Base-by-base conservation (phyloP, 2,329 filamentous ascomycete genomes). In the Curvularia spicifera region DNA sequence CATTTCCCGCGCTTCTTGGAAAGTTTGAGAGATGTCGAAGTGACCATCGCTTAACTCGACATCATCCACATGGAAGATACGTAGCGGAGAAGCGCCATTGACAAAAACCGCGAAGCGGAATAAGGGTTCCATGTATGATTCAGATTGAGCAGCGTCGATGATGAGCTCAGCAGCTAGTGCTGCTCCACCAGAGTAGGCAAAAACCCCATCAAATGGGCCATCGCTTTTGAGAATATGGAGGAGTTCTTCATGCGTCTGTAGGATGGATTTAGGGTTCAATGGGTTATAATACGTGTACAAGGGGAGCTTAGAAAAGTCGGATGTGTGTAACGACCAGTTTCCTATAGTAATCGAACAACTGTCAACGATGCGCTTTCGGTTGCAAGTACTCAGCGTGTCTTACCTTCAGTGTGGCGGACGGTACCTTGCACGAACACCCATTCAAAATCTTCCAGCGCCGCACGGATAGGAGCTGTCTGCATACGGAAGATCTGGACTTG, bases 401-500 rank as follows among this genome's bases (percentile, higher is more conserved):
- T 39, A 49, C 47, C 47, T 49, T 49, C 47, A 8, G 47, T 49
- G 13, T 49, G 47, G 47, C 47, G 47, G 22, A 49, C 47, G 7
- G 47, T 49, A 7, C 47, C 47, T 28, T 49, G 47, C 5, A 49
- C 33, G 5, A 49, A 49, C 7, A 49, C 22, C 47, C 47, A 49
- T 20, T 49, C 47, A 40, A 49, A 37, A 26, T 49, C 47, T 37
- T 49, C 47, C 18, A 49, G 33, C 26, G 47, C 47, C 39, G 47
- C 47, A 49, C 47, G 47, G 7, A 49, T 49, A 26, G 47, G 31
- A 26, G 47, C 47, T 12, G 31, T 49, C 35, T 49, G 47, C 47
- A 49, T 49, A 22, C 47, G 47, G 15, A 49, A 49, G 26, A 49
- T 49, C 46, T 48, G 20, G 8, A 13, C 7, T 15, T n/a, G 15